Evolutionary conservation across 1,284 basidiomycete genomes (phyloP).

Genomic region (Coniophora puteana): DNA sequence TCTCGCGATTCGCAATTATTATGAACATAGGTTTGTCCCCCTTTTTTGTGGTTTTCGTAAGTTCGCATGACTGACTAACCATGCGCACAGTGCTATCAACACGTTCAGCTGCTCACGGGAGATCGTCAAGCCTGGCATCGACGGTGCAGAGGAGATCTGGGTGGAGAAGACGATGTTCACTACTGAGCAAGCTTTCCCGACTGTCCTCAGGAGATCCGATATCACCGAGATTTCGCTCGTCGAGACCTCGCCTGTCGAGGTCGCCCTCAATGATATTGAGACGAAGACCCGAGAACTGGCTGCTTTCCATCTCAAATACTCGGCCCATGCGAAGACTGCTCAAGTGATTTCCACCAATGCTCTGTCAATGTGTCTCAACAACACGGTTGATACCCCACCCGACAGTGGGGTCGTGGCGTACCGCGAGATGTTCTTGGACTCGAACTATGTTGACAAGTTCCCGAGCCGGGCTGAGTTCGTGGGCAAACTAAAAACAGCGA

Average conservation of each 20-base stretch:
- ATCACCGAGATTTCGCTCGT: constrained; percentile 72
- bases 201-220: constrained; percentile 88
- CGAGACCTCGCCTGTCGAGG: constrained; percentile 87
- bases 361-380: constrained; percentile 85
- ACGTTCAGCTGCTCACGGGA: constrained; percentile 79
- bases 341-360: constrained; percentile 77
- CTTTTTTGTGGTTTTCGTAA: constrained; percentile 3
- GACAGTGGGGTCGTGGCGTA: constrained; percentile 79
- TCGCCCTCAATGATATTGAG: constrained; percentile 79
- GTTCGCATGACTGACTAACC: constrained; percentile 1
- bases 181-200: constrained; percentile 90
- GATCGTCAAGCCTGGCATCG: constrained; percentile 54
- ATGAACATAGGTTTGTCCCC: constrained; percentile 70
- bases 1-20: constrained; percentile 77
- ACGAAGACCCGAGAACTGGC: constrained; percentile 74
- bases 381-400: constrained; percentile 80
- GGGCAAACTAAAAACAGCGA: constrained; percentile 66
- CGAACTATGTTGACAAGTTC: constrained; percentile 65
- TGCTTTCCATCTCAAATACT: constrained; percentile 69
- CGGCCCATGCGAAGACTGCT: constrained; percentile 71
- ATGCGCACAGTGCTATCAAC: constrained; percentile 64
- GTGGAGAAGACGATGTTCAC: constrained; percentile 85
- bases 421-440: constrained; percentile 73
- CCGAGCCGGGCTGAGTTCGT: constrained; percentile 71
- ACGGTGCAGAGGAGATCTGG: constrained; percentile 78